Conservation (phyloP, 257 asterid species). For the Coffea eugenioides region DNA sequence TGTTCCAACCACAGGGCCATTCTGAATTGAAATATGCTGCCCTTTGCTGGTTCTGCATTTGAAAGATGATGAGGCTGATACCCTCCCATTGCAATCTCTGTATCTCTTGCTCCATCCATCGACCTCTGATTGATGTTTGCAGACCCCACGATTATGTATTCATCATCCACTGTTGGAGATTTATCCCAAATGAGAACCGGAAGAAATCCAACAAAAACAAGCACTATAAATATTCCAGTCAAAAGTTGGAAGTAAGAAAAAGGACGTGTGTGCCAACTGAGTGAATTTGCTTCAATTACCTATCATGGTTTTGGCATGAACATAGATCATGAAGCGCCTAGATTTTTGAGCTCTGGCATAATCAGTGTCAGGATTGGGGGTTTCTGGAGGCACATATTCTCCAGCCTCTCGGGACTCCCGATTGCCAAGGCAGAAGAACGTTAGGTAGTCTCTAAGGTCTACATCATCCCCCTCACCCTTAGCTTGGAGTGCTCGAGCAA, state of each 20-base stretch:
- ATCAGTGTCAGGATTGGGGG: conserved; percentile 61
- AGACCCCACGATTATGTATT: conserved; percentile 81
- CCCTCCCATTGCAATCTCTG: conserved; percentile 92
- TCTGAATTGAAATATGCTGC: conserved; percentile 54
- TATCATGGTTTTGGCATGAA: conserved; percentile 91
- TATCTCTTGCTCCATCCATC: conserved; percentile 87
- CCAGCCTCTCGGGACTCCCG: conserved; percentile 47
- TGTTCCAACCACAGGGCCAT: conserved; percentile 87
- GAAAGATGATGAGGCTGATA: conserved; percentile 73
- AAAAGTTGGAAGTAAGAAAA: not conserved
- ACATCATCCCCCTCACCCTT: conserved; percentile 46
- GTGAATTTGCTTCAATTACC: conserved; percentile 28
- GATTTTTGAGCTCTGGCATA: conserved; percentile 72
- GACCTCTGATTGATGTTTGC: conserved; percentile 95
- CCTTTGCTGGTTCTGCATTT: conserved; percentile 37
- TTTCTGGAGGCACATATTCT: conserved; percentile 57
- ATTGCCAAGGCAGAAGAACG: conserved; percentile 90
- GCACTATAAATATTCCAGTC: not conserved
- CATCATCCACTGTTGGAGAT: conserved; percentile 70
- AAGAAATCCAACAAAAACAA: too few relatives aligned
- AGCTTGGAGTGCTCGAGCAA: conserved; percentile 46
- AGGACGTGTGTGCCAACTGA: too few relatives aligned
- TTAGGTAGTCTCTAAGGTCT: conserved; percentile 66
- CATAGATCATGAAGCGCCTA: conserved; percentile 95
- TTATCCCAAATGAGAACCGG: not conserved